Base-by-base conservation (phyloP, 257 asterid genomes). In the Primulina eburnea region DNA sequence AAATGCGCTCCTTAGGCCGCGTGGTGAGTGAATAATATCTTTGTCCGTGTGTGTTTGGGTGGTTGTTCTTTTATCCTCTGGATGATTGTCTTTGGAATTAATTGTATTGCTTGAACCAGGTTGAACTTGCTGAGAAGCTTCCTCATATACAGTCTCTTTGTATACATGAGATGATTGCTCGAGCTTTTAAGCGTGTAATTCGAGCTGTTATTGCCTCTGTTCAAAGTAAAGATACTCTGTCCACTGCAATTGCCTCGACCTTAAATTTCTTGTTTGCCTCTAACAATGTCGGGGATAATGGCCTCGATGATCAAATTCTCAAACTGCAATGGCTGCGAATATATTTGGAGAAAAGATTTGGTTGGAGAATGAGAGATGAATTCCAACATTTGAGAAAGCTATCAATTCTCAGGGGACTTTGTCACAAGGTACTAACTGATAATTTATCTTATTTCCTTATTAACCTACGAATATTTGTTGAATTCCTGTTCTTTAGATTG, bases 61-160 rank as follows among this genome's bases (percentile, higher is more conserved):
- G 28, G 32, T 32, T 4, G 6, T 32, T 32, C 34, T 28, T 28
- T 28, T 28, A 68, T 73, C 32, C 58, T 58, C 30, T 52, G 18
- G 55, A 55, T 58, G 30, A 1, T 43, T 43, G 55, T 43, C 55
- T 17, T 63, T 56, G 61, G 62, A 76, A 72, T 53, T 77, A 74
- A 72, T 73, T 59, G 68, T 69, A 53, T 81, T 72, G 69, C 62
- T 70, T 71, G 80, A 79, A 86, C 58, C 90, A 94, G 99, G 99
- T 91, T 71, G 97, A 89, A 75, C 96, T 88, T 71, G 93, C 99
- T 4, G 87, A 85, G 79, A 94, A 92, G 81, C 99, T 94, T 85
- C 97, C 99, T 56, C 99, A 94, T 47, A 91, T 94, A 80, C 97
- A 83, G 79, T 91, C 98, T 55, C 98, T 94, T 74, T 94, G 99